Base-by-base conservation (phyloP, 2,329 filamentous ascomycete species). In the Arthrobotrys sphaeroides region DNA sequence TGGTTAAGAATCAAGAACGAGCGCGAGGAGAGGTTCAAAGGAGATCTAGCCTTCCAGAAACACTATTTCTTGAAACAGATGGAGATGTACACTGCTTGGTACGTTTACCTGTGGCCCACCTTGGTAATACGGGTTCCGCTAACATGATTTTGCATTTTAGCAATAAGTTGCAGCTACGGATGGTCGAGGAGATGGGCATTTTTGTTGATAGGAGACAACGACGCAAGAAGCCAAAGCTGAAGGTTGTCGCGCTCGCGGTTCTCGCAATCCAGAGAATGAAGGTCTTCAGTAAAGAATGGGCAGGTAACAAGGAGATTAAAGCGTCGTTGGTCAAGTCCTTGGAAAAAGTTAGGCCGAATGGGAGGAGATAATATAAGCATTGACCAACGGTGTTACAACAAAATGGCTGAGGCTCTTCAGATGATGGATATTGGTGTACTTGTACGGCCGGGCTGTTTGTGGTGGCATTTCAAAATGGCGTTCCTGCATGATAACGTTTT, bases 81-180 rank as follows among this genome's bases (percentile, higher is more conserved):
- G 64, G 89, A 93, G 79, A 88, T 96, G 80, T 93, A 93, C 80
- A 90, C 93, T 80, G 90, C 92, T 84, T 98, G 94, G 94, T 97
- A 90, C 79, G 92, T 90, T 78, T 73, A 68, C 40, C 16, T 62
- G 33, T 12, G 3, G 13, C 18, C n/a, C 26, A 22, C 38, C 47
- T 70, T 33, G 72, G 57, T 53, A 45, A 59, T 38, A 66, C 24
- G 10, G 31, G 9, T 18, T 16, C 22, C 22, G n/a, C 60, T 26
- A 60, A 53, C 55, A 55, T 26, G 31, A 1, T 67, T 79, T 81
- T 80, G 80, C 75, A 73, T 10, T 68, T 82, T 82, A 98, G 95
- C 84, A 99, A 98, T 85, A 90, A 94, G 82, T 91, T 92, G 75
- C 93, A 98, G 82, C 89, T 98, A 73, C 88, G 90, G 61, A 90